phyloP scores from a whole-genome alignment of 192 early-diverging fungal species.

The Umbelopsis sp. region DNA sequence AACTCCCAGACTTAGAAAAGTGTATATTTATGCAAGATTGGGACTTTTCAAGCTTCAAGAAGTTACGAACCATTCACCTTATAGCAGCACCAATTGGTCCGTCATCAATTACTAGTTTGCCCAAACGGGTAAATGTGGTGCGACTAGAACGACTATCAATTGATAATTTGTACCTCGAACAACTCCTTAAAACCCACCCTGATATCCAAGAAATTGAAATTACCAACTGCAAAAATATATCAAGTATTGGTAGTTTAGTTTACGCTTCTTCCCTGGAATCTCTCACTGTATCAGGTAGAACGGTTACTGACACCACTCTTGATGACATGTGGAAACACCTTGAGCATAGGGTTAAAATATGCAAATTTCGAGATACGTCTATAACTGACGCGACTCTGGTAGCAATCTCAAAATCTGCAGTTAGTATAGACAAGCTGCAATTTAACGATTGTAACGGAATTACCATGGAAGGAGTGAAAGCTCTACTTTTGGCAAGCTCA shows the following conservation, averaged over 20 bases:
- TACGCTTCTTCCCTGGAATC: background rate
- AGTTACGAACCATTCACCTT: background rate
- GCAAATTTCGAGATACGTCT: background rate
- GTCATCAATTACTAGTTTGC: background rate
- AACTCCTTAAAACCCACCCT: background rate
- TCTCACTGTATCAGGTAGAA: background rate
- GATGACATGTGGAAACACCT: background rate
- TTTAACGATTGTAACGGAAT: background rate
- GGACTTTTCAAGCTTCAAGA: background rate
- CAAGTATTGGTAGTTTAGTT: background rate
- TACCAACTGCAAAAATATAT: background rate
- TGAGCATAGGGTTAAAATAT: background rate
- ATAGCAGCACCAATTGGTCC: background rate
- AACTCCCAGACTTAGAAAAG: constrained; percentile 8
- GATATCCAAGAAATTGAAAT: background rate
- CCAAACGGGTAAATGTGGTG: background rate
- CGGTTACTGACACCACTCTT: background rate
- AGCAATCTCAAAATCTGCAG: background rate
- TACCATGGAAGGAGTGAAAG: background rate
- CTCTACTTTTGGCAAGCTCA: background rate
- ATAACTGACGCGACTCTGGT: background rate
- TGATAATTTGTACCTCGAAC: constrained; percentile 2
- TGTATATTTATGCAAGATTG: constrained; percentile 14
- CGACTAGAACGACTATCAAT: background rate
- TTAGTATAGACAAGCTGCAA: background rate